Base-by-base conservation (phyloP, 352 stramenopile species). In the Phytophthora sansomeana region DNA sequence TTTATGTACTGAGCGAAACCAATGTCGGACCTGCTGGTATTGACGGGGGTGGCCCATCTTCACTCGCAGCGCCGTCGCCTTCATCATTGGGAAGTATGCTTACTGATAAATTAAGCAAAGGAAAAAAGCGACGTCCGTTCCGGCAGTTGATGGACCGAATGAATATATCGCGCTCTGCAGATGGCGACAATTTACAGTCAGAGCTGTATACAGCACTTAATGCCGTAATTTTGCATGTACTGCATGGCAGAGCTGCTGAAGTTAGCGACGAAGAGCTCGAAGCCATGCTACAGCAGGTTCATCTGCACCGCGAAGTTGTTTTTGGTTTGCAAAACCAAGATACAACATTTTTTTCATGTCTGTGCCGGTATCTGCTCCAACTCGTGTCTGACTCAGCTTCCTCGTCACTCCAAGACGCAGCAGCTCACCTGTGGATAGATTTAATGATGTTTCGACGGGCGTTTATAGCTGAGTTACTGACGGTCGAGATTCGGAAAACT, bases 361-460 rank as follows among this genome's bases (percentile, higher is more conserved):
- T 93, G 16, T 89, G 85, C 32, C 67, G 85, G 24, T 81, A 83
- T 54, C 51, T 93, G 28, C 61, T 93, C 35, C 85, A 91, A 30
- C 54, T 91, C 3, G 17, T 93, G 26, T 48, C 41, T 24, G 69
- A 82, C 21, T 41, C 69, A 9, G 83, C 72, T n/a, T 49, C 54
- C 9, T 44, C 13, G 7, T 19, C 38, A 3, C 66, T 93, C 28
- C 82, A 87, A 62, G 72, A 91, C 52, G 69, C 74, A 8, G 77
- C 85, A 17, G 67, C 69, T 1, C 75, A 84, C 11, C 41, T 93
- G 8, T 93, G 82, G 85, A 82, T 89, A 28, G 85, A 93, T 63
- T 50, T 93, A 19, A 81, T 91, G 62, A 58, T 77, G 28, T 83
- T 87, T n/a, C 85, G 91, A 42, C 67, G 72, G 2, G 32, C 63